phyloP scores from a whole-genome alignment of 108 stramenopile species.

The Conticribra guillardii region DNA sequence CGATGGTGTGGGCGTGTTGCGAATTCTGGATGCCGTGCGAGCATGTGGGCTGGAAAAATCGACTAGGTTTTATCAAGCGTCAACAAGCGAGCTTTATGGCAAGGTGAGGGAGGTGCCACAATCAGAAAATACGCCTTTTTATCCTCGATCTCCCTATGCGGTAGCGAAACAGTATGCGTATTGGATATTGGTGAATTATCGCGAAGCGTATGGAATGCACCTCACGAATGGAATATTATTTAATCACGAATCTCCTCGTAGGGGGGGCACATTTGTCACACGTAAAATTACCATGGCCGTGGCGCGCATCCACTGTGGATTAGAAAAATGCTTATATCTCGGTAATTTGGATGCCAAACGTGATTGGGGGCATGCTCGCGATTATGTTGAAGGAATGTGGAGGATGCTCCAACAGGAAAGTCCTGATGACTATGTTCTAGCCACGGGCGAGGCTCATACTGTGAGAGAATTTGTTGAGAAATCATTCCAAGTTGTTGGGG shows the following conservation, averaged over 20 bases:
- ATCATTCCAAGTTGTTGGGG: slow-evolving; percentile 86
- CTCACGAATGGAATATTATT: slow-evolving; percentile 97
- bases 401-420: slow-evolving; percentile 96
- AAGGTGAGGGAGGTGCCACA: slow-evolving; percentile 98
- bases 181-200: slow-evolving; percentile 99
- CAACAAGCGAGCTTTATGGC: slow-evolving; percentile 98
- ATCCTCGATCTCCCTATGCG: slow-evolving; percentile 99
- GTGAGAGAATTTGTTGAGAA: slow-evolving; percentile 98
- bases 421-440: slow-evolving; percentile 97
- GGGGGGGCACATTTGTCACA: slow-evolving; percentile 98
- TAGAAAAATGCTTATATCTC: slow-evolving; percentile 91
- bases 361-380: slow-evolving; percentile 99
- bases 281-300: slow-evolving; percentile 97
- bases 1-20: slow-evolving; percentile 97
- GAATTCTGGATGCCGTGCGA: slow-evolving; percentile 98
- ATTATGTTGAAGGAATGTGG: slow-evolving; percentile 99
- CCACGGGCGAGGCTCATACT: slow-evolving; percentile 97
- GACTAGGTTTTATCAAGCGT: slow-evolving; percentile 95
- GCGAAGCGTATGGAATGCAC: slow-evolving; percentile 99
- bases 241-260: slow-evolving; percentile 98
- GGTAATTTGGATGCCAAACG: slow-evolving; percentile 99
- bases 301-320: slow-evolving; percentile 84
- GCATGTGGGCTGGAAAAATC: slow-evolving; percentile 89
- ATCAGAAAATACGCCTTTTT: slow-evolving; percentile 99
- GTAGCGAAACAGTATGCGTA: slow-evolving; percentile 98